A percentile compares a stretch with the other conserved stretches of the same genome.
These are phyloP conservation scores for Coemansia sp. DNA, from an alignment of 192 early-diverging fungal species.

Conservation along the genomic window DNA sequence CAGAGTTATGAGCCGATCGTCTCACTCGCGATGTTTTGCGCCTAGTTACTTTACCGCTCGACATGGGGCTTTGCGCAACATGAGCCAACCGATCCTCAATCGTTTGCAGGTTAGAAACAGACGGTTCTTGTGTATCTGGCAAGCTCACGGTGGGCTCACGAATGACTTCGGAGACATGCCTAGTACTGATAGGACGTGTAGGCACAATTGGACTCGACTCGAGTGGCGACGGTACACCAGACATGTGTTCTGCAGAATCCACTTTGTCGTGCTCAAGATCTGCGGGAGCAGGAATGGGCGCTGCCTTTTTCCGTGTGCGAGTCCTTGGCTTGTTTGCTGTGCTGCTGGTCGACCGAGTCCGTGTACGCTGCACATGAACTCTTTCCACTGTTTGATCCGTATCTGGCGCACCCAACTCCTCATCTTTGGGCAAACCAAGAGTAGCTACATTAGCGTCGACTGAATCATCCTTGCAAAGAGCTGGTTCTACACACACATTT, in stretches of 20 bases:
- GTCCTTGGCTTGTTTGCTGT: neutral
- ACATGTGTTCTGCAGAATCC: neutral
- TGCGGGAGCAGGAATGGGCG: neutral
- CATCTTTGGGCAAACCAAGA: neutral
- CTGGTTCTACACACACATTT: neutral
- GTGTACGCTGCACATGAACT: neutral
- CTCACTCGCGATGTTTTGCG: constrained; percentile 16
- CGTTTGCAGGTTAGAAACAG: neutral
- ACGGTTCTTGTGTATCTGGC: neutral
- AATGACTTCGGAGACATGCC: neutral
- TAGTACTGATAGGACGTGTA: no score
- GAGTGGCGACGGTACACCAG: no score
- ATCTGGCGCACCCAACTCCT: neutral
- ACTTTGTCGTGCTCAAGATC: neutral
- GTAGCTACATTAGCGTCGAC: neutral
- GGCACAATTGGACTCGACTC: no score
- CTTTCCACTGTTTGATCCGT: neutral
- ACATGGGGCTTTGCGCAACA: constrained; percentile 19
- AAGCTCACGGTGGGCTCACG: neutral
- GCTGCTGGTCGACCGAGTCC: constrained; percentile 1
- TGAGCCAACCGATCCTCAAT: neutral
- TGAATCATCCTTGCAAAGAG: neutral
- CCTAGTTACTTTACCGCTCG: constrained; percentile 36
- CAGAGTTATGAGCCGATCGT: neutral
- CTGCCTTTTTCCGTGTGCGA: neutral